Percentiles rank a stretch among this genome's conserved stretches.
phyloP scores from a whole-genome alignment of 73 alveolate species.

The Tetrahymena elliotti region DNA sequence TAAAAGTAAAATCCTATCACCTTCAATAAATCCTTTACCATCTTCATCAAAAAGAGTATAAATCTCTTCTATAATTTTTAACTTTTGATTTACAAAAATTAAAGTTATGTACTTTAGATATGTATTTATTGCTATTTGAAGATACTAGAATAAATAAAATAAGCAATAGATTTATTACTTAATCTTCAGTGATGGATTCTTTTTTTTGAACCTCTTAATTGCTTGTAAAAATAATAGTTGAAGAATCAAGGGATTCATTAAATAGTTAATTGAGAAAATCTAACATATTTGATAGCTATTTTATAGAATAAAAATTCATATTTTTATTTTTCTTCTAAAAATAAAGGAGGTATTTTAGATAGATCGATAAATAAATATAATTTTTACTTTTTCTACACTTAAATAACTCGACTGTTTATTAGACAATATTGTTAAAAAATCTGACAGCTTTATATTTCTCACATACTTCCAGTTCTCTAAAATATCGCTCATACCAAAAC shows the following conservation, averaged over 20 bases:
- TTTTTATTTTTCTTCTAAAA: neutral
- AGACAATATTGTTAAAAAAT: neutral
- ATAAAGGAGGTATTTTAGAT: too few species aligned
- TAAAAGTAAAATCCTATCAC: neutral
- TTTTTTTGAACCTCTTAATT: neutral
- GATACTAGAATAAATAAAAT: neutral
- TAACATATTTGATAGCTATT: neutral
- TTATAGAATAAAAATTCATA: neutral
- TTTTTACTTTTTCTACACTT: neutral
- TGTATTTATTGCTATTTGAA: neutral
- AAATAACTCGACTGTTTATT: neutral
- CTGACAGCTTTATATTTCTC: neutral
- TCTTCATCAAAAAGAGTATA: neutral
- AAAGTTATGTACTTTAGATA: neutral
- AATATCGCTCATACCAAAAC: neutral
- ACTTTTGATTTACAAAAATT: neutral
- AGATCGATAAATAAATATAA: neutral
- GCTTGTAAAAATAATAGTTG: neutral
- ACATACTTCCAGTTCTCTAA: neutral
- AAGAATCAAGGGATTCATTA: neutral
- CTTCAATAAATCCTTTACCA: neutral
- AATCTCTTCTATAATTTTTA: neutral
- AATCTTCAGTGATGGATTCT: neutral
- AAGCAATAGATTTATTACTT: neutral
- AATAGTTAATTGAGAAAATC: neutral